Evolutionary conservation across 2,329 filamentous ascomycete species (phyloP).

Genomic region (Anthostomella pinea): DNA sequence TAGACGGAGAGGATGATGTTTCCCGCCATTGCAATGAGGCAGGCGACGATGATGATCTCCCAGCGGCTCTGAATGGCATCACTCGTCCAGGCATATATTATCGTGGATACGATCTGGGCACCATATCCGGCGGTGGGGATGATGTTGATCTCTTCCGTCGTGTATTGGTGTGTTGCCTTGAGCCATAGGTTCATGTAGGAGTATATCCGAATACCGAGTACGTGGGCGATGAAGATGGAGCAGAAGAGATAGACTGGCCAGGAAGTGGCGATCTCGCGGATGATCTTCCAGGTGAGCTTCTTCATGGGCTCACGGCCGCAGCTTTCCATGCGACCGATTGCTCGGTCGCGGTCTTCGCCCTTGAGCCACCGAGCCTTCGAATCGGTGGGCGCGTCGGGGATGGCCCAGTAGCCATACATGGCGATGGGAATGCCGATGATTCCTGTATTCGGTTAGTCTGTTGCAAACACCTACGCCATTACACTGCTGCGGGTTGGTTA

Average conservation of each 20-base stretch:
- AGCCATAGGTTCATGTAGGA: constrained; percentile 36
- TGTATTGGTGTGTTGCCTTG: constrained; percentile 31
- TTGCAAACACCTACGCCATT: too few species aligned
- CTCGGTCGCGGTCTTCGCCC: constrained; percentile 24
- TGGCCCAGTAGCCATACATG: constrained; percentile 31
- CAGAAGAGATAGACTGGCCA: constrained; percentile 35
- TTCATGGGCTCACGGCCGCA: constrained; percentile 31
- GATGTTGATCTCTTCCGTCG: constrained; percentile 46
- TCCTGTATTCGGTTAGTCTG: neutral
- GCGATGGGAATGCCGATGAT: constrained; percentile 33
- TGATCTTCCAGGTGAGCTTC: constrained; percentile 28
- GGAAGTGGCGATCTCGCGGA: constrained; percentile 28
- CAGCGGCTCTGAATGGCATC: constrained; percentile 50
- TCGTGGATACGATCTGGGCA: constrained; percentile 45
- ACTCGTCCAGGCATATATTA: constrained; percentile 52
- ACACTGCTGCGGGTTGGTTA: too few species aligned
- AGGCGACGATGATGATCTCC: constrained; percentile 52
- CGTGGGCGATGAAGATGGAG: constrained; percentile 31
- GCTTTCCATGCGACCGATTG: constrained; percentile 29
- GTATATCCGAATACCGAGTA: constrained; percentile 36
- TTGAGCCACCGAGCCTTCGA: constrained; percentile 30
- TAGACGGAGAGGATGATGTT: constrained; percentile 35
- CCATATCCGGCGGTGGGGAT: constrained; percentile 43
- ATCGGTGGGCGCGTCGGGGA: constrained; percentile 32
- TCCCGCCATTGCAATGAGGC: constrained; percentile 33